Evolutionary conservation across 1,139 yeast species (phyloP), one percentile per base, ranked within the genome.

Genomic region (Hansenula sp.): DNA sequence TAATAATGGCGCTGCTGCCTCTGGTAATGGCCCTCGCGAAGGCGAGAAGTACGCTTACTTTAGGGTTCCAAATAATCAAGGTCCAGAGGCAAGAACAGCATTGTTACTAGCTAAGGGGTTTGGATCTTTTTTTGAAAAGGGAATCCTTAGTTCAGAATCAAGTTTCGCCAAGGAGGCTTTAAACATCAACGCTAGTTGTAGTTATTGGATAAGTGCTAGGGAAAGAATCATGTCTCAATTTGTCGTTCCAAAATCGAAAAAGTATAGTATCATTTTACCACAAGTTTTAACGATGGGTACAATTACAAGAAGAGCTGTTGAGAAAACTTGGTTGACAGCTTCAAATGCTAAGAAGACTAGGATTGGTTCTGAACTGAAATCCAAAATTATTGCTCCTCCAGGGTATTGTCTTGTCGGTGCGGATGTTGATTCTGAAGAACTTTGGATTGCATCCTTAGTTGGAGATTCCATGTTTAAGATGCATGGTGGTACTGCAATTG

Each of bases 321-420:
- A 94, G 63, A 90, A 88, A 52, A 89, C 98, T 0, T 93, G 99
- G 99, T 68, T 94, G 33, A 93, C 99, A 0, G 99, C 99, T 0
- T 87, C 97, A 1, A 94, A 94, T 65, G 95, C 96, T 1, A 94
- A 94, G 58, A 71, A 71, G 52, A 78, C 79, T 43, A 69, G 98
- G 48, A 80, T 94, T 40, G 99, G 99, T 0, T 90, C 98, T 1
- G 99, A 94, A 60, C 71, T 93, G 48, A 94, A 94, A 63, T 81
- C 97, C 0, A 79, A 89, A 70, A 71, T 94, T 7, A 71, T 75
- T 48, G 97, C 98, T 0, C 99, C 99, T 0, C 68, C 76, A 3
- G 98, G 98, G 0, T 93, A 90, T 61, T 79, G 79, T 38, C 86
- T 94, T 67, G 96, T 94, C 11, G 99, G 99, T 7, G 99, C 99